Percentiles rank a stretch among this genome's conserved stretches.
These are phyloP conservation scores for Marchantia polymorpha DNA, from an alignment of 225 moss, liverwort and hornwort species.

Conservation along the genomic window DNA sequence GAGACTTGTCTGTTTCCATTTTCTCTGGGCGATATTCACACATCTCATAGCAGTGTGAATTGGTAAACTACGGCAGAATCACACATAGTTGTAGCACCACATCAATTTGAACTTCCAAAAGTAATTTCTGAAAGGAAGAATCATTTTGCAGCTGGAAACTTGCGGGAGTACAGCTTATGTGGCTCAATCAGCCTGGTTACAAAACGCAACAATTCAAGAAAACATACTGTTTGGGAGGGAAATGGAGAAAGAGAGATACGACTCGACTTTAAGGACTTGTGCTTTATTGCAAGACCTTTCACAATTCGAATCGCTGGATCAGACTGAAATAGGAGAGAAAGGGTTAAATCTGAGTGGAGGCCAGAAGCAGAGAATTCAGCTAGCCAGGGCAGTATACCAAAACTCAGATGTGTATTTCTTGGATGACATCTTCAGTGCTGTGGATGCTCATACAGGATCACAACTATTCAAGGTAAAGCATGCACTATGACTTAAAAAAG, in stretches of 20 bases:
- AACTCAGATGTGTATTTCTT: constrained; percentile 72
- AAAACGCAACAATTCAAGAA: constrained; percentile 75
- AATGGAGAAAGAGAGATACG: constrained; percentile 53
- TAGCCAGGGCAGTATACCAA: constrained; percentile 87
- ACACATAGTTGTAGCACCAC: too few relatives aligned
- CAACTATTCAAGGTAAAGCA: constrained; percentile 59
- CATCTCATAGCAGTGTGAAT: too few relatives aligned
- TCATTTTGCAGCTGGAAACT: constrained; percentile 45
- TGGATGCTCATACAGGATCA: constrained; percentile 88
- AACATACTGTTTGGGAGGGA: constrained; percentile 67
- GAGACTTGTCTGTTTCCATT: too few relatives aligned
- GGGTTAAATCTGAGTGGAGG: constrained; percentile 88
- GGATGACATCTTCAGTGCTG: constrained; percentile 87
- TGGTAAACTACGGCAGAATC: too few relatives aligned
- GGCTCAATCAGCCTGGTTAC: constrained; percentile 74
- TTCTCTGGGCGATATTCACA: too few relatives aligned
- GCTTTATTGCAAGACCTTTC: constrained; percentile 52
- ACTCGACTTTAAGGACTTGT: constrained; percentile 50
- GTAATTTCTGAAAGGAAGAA: too few relatives aligned
- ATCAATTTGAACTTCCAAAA: too few relatives aligned
- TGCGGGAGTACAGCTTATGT: constrained; percentile 73
- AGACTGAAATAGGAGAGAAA: constrained; percentile 80
- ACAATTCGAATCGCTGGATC: constrained; percentile 65
- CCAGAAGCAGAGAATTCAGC: constrained; percentile 89
- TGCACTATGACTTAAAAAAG: too few relatives aligned